Percentiles rank a stretch among this genome's conserved stretches.
These are phyloP conservation scores for Isatis tinctoria DNA, from an alignment of 345 rosid genomes.

Conservation along the genomic window DNA sequence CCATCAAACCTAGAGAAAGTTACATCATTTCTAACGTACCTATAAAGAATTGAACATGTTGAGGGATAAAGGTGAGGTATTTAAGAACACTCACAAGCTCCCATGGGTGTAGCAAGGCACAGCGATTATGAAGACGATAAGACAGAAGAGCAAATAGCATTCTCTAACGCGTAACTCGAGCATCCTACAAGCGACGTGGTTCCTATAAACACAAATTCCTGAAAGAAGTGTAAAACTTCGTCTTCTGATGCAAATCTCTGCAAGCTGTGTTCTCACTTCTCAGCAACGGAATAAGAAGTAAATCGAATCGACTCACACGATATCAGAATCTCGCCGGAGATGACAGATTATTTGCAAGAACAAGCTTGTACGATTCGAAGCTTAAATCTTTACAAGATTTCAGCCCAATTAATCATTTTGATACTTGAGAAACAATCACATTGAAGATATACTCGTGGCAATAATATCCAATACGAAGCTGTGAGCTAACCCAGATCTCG, in stretches of 20 bases:
- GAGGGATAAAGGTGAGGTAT: not conserved
- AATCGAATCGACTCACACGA: not conserved
- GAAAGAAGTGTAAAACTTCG: not conserved
- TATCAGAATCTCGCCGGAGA: not conserved
- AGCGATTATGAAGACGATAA: slow-evolving; percentile 17
- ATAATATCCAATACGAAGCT: too few relatives aligned
- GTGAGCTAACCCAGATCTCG: too few relatives aligned
- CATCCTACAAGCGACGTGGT: slow-evolving; percentile 8
- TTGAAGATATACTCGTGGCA: too few relatives aligned
- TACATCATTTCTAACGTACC: not conserved
- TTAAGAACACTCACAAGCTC: slow-evolving; percentile 34
- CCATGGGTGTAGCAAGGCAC: slow-evolving; percentile 32
- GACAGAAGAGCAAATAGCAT: slow-evolving; percentile 18
- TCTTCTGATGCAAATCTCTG: not conserved
- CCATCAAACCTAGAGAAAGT: slow-evolving; percentile 33
- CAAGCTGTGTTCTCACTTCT: not conserved
- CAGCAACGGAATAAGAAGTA: not conserved
- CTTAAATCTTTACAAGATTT: too few relatives aligned
- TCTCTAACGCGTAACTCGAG: not conserved
- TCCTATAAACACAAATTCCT: not conserved
- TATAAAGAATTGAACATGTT: not conserved
- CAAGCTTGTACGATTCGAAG: too few relatives aligned
- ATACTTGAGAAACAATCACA: too few relatives aligned
- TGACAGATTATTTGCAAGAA: too few relatives aligned
- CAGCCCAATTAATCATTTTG: too few relatives aligned